Conservation (phyloP, 371 early-diverging fungal genomes). For the Mucor piriformis region DNA sequence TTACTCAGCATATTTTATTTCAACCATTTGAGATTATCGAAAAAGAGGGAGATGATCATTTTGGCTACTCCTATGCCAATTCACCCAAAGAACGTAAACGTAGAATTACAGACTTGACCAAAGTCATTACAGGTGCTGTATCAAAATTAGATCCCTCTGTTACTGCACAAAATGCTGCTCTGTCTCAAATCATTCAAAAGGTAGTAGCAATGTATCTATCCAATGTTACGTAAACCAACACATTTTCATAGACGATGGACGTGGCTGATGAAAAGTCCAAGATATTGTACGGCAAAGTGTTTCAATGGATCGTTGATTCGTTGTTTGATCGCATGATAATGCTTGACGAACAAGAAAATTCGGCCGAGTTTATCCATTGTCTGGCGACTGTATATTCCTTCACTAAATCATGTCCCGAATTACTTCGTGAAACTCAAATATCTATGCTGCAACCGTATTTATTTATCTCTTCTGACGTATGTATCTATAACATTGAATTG, state of each 20-base stretch:
- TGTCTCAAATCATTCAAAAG: conserved; percentile 40
- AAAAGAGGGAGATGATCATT: conserved; percentile 38
- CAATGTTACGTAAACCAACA: background rate
- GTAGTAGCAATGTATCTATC: conserved; percentile 7
- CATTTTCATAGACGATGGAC: conserved; percentile 29
- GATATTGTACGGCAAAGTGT: conserved; percentile 46
- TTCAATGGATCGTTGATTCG: conserved; percentile 68
- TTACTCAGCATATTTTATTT: conserved; percentile 77
- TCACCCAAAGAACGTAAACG: conserved; percentile 42
- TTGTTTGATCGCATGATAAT: conserved; percentile 65
- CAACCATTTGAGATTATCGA: conserved; percentile 49
- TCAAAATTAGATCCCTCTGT: conserved; percentile 33
- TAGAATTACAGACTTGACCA: conserved; percentile 43
- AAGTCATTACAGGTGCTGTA: conserved; percentile 53
- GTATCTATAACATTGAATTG: background rate
- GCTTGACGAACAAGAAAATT: conserved; percentile 54
- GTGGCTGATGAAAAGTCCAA: conserved; percentile 36
- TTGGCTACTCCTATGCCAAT: conserved; percentile 37
- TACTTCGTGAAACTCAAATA: conserved; percentile 47
- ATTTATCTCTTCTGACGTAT: conserved; percentile 40
- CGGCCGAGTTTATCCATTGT: conserved; percentile 37
- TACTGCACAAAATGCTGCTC: conserved; percentile 21
- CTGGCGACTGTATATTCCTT: conserved; percentile 47
- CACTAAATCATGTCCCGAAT: conserved; percentile 45
- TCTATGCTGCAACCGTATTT: conserved; percentile 55